phyloP scores from a whole-genome alignment of 1,284 basidiomycete genomes.

The Marasmius fiardii region DNA sequence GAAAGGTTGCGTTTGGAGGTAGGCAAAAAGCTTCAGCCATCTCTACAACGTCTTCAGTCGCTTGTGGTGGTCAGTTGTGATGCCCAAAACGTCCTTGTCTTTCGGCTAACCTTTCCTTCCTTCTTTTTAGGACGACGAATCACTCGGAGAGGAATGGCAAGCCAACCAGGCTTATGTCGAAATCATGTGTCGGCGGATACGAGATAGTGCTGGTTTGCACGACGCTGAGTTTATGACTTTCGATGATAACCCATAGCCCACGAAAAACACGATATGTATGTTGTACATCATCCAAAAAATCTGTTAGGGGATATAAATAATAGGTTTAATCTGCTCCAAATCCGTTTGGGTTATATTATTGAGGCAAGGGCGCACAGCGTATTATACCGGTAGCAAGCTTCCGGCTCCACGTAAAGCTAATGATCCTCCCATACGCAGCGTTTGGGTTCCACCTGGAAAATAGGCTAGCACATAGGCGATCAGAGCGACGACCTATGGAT shows the following conservation, averaged over 20 bases:
- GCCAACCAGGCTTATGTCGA: conserved; percentile 63
- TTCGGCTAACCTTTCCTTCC: background rate
- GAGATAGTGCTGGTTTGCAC: conserved; percentile 55
- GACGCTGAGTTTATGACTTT: conserved; percentile 23
- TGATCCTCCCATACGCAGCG: conserved; percentile 79
- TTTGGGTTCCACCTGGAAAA: conserved; percentile 84
- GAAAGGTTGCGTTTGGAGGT: conserved; percentile 54
- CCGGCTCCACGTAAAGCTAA: conserved; percentile 81
- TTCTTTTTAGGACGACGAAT: conserved; percentile 30
- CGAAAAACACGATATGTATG: conserved; percentile 6
- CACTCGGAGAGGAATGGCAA: conserved; percentile 47
- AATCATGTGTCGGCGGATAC: conserved; percentile 64
- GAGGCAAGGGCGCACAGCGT: no score
- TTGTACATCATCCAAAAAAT: background rate
- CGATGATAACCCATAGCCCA: conserved; percentile 11
- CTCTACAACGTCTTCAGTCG: conserved; percentile 43
- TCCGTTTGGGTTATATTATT: background rate
- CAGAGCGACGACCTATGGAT: conserved; percentile 67
- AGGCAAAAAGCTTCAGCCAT: conserved; percentile 46
- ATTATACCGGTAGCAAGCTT: conserved; percentile 71
- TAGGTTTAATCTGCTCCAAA: background rate
- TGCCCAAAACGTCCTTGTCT: background rate
- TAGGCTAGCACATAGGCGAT: conserved; percentile 87
- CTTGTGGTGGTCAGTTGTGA: conserved; percentile 46
- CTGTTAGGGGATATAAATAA: no score